These are phyloP conservation scores for Xylaria scruposa DNA, from an alignment of 495 filamentous ascomycete species.

Conservation along the genomic window DNA sequence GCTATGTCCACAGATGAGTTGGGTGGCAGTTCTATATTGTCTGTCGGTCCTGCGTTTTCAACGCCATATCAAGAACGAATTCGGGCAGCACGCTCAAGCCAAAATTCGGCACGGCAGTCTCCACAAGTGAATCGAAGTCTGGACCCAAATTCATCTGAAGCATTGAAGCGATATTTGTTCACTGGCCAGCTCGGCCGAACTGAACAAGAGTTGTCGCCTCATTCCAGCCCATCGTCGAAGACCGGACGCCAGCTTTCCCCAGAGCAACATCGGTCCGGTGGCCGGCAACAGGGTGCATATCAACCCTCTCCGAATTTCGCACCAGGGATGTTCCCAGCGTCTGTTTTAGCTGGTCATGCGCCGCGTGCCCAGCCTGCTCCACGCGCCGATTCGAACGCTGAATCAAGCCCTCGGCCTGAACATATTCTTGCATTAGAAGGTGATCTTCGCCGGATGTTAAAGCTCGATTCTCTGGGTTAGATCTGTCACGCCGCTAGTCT, in stretches of 20 bases:
- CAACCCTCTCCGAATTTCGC: slow-evolving; percentile 19
- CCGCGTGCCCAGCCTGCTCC: slow-evolving; percentile 28
- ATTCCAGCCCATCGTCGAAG: slow-evolving; percentile 1
- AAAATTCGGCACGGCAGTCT: slow-evolving; percentile 33
- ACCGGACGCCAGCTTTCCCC: slow-evolving; percentile 23
- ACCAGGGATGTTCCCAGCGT: slow-evolving; percentile 35
- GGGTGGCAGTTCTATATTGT: slow-evolving; percentile 58
- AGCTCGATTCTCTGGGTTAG: slow-evolving; percentile 43
- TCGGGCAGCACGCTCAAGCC: slow-evolving; percentile 55
- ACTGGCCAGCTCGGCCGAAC: slow-evolving; percentile 31
- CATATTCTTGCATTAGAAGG: slow-evolving; percentile 56
- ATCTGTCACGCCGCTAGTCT: background rate
- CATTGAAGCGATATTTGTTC: slow-evolving; percentile 50
- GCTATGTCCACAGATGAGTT: slow-evolving; percentile 73
- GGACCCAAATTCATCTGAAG: slow-evolving; percentile 37
- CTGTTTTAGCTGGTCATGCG: slow-evolving; percentile 33
- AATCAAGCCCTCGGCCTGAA: slow-evolving; percentile 32
- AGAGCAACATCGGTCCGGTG: slow-evolving; percentile 24
- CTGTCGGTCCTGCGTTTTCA: slow-evolving; percentile 69
- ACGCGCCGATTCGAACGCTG: slow-evolving; percentile 20
- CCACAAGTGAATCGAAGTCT: slow-evolving; percentile 22
- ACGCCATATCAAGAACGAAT: slow-evolving; percentile 71
- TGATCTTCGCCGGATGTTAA: slow-evolving; percentile 56
- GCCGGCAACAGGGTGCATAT: slow-evolving; percentile 12
- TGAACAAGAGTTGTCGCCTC: background rate